Percentiles rank a stretch among this genome's conserved stretches.
phyloP scores from a whole-genome alignment of 305 asterid genomes.

The Salvia sclarea region DNA sequence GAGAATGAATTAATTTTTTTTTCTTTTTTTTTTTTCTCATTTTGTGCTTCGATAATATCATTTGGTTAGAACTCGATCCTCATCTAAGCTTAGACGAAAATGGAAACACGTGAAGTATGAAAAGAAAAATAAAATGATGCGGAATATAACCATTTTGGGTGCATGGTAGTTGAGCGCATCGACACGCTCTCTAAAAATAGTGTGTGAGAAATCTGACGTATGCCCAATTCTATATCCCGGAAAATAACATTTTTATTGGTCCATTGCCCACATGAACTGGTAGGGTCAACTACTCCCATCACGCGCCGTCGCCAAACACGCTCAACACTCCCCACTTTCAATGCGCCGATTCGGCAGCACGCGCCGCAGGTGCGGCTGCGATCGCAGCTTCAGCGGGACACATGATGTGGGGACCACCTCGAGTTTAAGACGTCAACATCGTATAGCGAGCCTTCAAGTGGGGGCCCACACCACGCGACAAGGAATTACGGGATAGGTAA shows the following conservation, averaged over 20 bases:
- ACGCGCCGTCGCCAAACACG: neutral
- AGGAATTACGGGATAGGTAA: constrained; percentile 28
- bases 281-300: constrained; percentile 18
- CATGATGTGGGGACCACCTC: constrained; percentile 33
- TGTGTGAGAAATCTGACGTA: constrained; percentile 34
- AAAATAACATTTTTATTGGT: constrained; percentile 45
- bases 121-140: neutral
- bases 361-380: neutral
- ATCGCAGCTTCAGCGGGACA: neutral
- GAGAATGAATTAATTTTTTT: too few species aligned
- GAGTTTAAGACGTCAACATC: constrained; percentile 46
- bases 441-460: constrained; percentile 33
- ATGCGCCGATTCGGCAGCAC: constrained; percentile 20
- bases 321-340: neutral
- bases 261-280: constrained; percentile 40
- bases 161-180: constrained; percentile 1
- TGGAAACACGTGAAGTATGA: neutral
- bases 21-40: too few species aligned
- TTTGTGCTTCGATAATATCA: too few species aligned
- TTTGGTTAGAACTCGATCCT: too few species aligned
- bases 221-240: constrained; percentile 39
- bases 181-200: constrained; percentile 31
- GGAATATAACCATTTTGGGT: constrained; percentile 3
- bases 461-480: constrained; percentile 34
- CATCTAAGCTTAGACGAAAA: neutral